Evolutionary conservation across 1,284 basidiomycete genomes (phyloP).

Genomic region (Kwoniella shivajii): DNA sequence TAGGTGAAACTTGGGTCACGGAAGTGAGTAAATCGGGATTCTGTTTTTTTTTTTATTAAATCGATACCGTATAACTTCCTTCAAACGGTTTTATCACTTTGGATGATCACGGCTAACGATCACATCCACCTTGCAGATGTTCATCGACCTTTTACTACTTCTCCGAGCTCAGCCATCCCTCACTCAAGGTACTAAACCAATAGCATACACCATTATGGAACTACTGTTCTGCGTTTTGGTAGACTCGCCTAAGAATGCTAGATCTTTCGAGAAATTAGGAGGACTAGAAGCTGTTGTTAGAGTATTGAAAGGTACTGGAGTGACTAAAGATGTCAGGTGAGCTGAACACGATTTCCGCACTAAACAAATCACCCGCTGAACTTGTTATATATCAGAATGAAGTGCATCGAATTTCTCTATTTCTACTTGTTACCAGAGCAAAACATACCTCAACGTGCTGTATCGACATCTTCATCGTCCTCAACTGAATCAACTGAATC

Average conservation of each 20-base stretch:
- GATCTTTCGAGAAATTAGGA: conserved; percentile 71
- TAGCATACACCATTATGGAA: conserved; percentile 71
- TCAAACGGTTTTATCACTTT: too few relatives aligned
- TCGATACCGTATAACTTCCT: too few relatives aligned
- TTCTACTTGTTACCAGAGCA: conserved; percentile 84
- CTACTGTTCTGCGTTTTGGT: conserved; percentile 81
- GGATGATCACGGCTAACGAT: too few relatives aligned
- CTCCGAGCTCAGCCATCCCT: conserved; percentile 36
- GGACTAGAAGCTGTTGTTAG: conserved; percentile 79
- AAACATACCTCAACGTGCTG: conserved; percentile 40
- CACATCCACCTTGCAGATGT: conserved; percentile 22
- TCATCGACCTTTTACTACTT: conserved; percentile 46
- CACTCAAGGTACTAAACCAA: conserved; percentile 33
- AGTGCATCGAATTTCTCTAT: conserved; percentile 87
- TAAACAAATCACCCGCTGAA: neutral
- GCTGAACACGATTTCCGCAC: conserved; percentile 39
- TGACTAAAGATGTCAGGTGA: conserved; percentile 78
- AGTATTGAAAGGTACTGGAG: conserved; percentile 76
- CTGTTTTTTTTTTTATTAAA: neutral
- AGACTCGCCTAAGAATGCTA: conserved; percentile 70
- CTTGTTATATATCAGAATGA: conserved; percentile 65
- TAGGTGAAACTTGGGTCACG: conserved; percentile 68
- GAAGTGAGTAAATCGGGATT: conserved; percentile 64
- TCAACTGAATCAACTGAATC: conserved; percentile 28
- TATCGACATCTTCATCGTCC: conserved; percentile 25